Evolutionary conservation across 1,284 basidiomycete genomes (phyloP), one percentile per base, ranked within the genome.

Genomic region (Naganishia cerealis): DNA sequence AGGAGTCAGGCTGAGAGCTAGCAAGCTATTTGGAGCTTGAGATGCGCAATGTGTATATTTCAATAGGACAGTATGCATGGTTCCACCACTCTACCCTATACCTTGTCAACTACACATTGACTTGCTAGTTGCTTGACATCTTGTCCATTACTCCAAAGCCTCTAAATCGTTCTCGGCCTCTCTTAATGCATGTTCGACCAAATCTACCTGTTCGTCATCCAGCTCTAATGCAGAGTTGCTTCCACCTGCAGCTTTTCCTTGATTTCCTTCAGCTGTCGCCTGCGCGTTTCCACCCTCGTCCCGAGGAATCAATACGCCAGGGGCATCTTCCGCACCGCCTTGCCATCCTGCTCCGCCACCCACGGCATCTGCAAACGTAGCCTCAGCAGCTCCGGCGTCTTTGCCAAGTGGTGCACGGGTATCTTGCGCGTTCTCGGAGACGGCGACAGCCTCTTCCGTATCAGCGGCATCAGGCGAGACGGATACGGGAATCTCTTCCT

Each of bases 1-100:
- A 75, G 91, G 91, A 16, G 82, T 92, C 18, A 87, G 87, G 74
- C 91, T 97, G 88, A 86, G 84, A 21, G 66, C 73, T 1, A 68
- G 69, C 43, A 71, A 69, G 65, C 57, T 69, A 43, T 68, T 71
- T 57, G 70, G 70, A n/a, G 21, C 61, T 46, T 68, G 55, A 65
- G 12, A 26, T 24, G 24, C 52, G 5, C 24, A 16, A 40, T 16
- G 29, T 48, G 16, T 24, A 52, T 13, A 42, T 12, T n/a, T 24
- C 16, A 18, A 21, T 33, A 16, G n/a, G 10, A 42, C 46, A 50
- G 7, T 24, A 24, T 10, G 24, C n/a, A 50, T n/a, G 15, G 46
- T 6, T 50, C 2, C 46, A 50, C 21, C 13, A 26, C 12, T 39
- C 36, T 52, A 16, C 26, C 36, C 21, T 63, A 54, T 21, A 33